Percentiles rank a stretch among this genome's conserved stretches.
Evolutionary conservation across 768 basidiomycete genomes (phyloP).

Genomic region (Boletus vinaceobasis): DNA sequence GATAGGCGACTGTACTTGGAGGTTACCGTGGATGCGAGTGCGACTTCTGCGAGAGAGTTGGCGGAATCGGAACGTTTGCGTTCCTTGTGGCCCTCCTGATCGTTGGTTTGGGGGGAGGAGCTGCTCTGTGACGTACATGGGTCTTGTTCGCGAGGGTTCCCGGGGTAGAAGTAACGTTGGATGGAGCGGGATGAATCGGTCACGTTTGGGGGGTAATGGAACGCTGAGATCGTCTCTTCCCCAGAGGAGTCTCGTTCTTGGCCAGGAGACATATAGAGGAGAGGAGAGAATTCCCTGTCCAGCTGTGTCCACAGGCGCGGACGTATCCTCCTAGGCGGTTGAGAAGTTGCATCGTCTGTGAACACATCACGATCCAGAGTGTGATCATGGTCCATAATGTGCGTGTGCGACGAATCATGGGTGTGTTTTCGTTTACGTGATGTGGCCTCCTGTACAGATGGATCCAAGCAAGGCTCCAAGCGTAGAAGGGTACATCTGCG

Average conservation of each 20-base stretch:
- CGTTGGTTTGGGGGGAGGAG: not conserved
- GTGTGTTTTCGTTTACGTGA: slow-evolving; percentile 19
- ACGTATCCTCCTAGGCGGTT: slow-evolving; percentile 1
- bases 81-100: not conserved
- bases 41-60: slow-evolving; percentile 17
- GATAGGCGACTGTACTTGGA: slow-evolving; percentile 9
- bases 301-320: slow-evolving; percentile 3
- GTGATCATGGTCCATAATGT: not conserved
- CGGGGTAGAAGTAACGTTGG: not conserved
- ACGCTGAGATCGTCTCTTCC: slow-evolving; percentile 1
- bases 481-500: not conserved
- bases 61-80: slow-evolving; percentile 9
- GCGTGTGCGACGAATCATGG: not conserved
- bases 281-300: slow-evolving; percentile 22
- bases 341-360: not conserved
- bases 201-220: not conserved
- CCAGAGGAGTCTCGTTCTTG: not conserved
- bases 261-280: slow-evolving; percentile 17
- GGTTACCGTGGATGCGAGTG: slow-evolving; percentile 7
- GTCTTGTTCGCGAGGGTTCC: not conserved
- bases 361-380: not conserved
- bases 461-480: not conserved
- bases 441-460: not conserved
- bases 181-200: not conserved
- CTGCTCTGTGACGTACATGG: slow-evolving; percentile 1